phyloP scores from a whole-genome alignment of 169 alveolate species.

The Toxoplasma gondii region DNA sequence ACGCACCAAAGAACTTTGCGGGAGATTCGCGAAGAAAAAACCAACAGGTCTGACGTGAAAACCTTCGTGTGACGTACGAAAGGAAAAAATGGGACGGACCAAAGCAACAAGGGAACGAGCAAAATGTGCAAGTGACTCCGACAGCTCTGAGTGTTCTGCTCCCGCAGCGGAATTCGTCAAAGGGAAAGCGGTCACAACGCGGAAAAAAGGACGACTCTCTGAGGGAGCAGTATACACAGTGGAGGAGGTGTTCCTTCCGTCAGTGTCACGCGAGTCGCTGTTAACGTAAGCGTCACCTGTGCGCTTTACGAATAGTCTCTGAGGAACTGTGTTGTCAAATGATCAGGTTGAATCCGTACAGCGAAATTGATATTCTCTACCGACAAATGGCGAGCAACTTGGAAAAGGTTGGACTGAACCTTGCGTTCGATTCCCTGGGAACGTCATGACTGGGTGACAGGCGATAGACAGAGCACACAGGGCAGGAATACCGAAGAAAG shows the following conservation, averaged over 20 bases:
- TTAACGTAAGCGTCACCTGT: not conserved
- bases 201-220: not conserved
- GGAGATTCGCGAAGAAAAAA: too few species aligned
- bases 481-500: not conserved
- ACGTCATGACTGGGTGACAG: not conserved
- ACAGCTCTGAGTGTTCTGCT: not conserved
- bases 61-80: too few species aligned
- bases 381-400: not conserved
- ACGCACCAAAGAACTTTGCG: too few species aligned
- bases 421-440: not conserved
- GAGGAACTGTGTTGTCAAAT: not conserved
- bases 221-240: not conserved
- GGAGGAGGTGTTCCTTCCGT: not conserved
- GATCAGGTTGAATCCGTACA: not conserved
- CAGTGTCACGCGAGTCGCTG: not conserved
- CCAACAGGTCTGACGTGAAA: too few species aligned
- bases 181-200: not conserved
- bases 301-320: too few species aligned
- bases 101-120: not conserved
- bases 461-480: not conserved
- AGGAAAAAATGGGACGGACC: not conserved
- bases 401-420: not conserved
- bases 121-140: not conserved
- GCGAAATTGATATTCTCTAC: not conserved
- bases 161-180: not conserved